These are phyloP conservation scores for Sphaerulina populicola DNA, from an alignment of 2,329 filamentous ascomycete species.

Conservation along the genomic window DNA sequence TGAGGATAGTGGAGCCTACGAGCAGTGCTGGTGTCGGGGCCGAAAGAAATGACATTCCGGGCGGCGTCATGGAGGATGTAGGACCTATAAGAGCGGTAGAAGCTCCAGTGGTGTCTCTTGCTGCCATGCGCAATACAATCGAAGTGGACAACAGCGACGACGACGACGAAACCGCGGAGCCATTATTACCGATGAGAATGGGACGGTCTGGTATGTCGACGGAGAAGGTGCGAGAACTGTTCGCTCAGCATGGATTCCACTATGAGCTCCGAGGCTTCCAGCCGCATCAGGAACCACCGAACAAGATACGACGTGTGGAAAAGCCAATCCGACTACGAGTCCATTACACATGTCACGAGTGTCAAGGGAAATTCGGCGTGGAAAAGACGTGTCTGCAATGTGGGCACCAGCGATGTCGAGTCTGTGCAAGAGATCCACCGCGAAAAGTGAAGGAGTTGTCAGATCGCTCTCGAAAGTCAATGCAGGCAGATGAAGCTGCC, in stretches of 20 bases:
- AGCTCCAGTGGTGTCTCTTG: neutral
- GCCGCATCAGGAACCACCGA: conserved; percentile 17
- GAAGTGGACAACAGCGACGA: conserved; percentile 19
- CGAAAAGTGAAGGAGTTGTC: conserved; percentile 53
- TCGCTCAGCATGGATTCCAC: conserved; percentile 38
- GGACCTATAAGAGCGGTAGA: conserved; percentile 1
- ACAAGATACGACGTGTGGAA: conserved; percentile 27
- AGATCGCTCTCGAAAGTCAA: conserved; percentile 42
- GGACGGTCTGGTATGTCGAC: conserved; percentile 16
- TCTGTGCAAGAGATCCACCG: conserved; percentile 66
- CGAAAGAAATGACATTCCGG: conserved; percentile 3
- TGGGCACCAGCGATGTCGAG: conserved; percentile 70
- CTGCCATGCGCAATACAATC: conserved; percentile 11
- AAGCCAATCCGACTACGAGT: conserved; percentile 72
- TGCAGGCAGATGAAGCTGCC: conserved; percentile 20
- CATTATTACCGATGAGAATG: conserved; percentile 18
- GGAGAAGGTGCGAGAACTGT: conserved; percentile 33
- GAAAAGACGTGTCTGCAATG: conserved; percentile 69
- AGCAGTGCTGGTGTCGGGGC: conserved; percentile 2
- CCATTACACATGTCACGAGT: conserved; percentile 72
- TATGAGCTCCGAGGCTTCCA: conserved; percentile 19
- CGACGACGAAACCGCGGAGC: conserved; percentile 20
- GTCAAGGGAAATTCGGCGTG: conserved; percentile 63
- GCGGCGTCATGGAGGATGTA: neutral
- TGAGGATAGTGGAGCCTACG: neutral